Percentiles rank a stretch among this genome's conserved stretches.
These are phyloP conservation scores for Themeda triandra DNA, from an alignment of 176 grass and related monocot species.

Conservation along the genomic window DNA sequence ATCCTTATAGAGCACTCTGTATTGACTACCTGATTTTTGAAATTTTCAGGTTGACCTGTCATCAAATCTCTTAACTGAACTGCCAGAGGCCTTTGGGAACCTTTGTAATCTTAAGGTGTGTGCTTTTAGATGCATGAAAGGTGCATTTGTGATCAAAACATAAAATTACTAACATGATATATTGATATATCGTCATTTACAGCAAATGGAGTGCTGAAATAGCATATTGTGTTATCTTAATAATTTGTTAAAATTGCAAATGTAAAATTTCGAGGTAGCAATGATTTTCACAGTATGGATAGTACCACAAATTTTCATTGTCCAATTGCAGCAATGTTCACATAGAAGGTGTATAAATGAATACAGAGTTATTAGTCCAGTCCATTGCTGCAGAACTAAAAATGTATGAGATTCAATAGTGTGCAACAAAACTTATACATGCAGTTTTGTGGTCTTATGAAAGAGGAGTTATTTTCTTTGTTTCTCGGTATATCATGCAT, in stretches of 20 bases:
- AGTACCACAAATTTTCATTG: slow-evolving; percentile 13
- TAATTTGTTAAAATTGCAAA: slow-evolving; percentile 8
- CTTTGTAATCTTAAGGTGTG: slow-evolving; percentile 76
- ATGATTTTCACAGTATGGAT: not conserved
- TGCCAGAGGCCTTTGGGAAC: slow-evolving; percentile 71
- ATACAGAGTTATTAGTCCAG: not conserved
- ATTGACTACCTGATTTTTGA: slow-evolving; percentile 7
- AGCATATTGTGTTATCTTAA: not conserved
- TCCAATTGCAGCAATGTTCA: not conserved
- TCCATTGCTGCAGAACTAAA: not conserved
- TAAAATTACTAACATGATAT: not conserved
- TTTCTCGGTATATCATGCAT: not conserved
- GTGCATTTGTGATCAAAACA: not conserved
- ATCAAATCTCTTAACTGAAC: slow-evolving; percentile 73
- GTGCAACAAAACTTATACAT: not conserved
- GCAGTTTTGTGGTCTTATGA: slow-evolving; percentile 3
- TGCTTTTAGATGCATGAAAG: slow-evolving; percentile 32
- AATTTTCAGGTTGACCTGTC: slow-evolving; percentile 75
- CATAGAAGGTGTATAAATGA: slow-evolving; percentile 1
- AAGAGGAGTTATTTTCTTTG: not conserved
- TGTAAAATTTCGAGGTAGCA: not conserved
- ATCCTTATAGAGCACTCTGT: not conserved
- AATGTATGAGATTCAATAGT: not conserved
- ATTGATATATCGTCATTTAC: not conserved
- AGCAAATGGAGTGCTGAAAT: not conserved